phyloP scores from a whole-genome alignment of 2,329 filamentous ascomycete species.

The Penicillium sp. region DNA sequence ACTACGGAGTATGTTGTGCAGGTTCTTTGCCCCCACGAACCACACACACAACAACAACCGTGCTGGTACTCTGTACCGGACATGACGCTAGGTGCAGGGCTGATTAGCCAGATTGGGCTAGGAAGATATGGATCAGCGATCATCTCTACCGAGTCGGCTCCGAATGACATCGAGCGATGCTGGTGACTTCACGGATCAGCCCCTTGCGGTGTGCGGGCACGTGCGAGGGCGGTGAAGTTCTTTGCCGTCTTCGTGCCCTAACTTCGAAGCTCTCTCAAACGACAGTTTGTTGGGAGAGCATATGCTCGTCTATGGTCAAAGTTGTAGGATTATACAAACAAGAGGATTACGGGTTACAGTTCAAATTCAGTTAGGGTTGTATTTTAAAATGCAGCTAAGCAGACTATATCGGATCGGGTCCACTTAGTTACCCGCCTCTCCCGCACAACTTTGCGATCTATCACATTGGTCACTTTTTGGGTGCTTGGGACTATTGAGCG shows the following conservation, averaged over 20 bases:
- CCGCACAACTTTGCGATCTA: conserved; percentile 16
- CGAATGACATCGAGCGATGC: not conserved
- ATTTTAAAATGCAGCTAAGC: not conserved
- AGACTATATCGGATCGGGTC: conserved; percentile 16
- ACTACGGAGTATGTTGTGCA: conserved; percentile 29
- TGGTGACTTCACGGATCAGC: conserved; percentile 9
- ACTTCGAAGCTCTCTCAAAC: not conserved
- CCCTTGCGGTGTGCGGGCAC: conserved; percentile 9
- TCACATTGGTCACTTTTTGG: conserved; percentile 11
- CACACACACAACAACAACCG: conserved; percentile 13
- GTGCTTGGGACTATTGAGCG: conserved; percentile 10
- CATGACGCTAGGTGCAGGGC: conserved; percentile 8
- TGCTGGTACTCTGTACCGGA: conserved; percentile 19
- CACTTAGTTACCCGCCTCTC: conserved; percentile 13
- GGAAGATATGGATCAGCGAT: not conserved
- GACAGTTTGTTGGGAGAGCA: not conserved
- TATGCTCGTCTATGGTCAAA: not conserved
- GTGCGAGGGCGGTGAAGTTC: conserved; percentile 19
- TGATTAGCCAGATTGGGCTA: not conserved
- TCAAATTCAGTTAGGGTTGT: not conserved
- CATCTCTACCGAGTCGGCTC: not conserved
- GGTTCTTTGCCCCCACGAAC: conserved; percentile 12
- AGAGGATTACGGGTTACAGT: not conserved
- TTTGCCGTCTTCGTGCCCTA: not conserved
- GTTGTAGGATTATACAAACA: not conserved